These are phyloP conservation scores for Daldinia loculata DNA, from an alignment of 495 filamentous ascomycete genomes.

Conservation along the genomic window DNA sequence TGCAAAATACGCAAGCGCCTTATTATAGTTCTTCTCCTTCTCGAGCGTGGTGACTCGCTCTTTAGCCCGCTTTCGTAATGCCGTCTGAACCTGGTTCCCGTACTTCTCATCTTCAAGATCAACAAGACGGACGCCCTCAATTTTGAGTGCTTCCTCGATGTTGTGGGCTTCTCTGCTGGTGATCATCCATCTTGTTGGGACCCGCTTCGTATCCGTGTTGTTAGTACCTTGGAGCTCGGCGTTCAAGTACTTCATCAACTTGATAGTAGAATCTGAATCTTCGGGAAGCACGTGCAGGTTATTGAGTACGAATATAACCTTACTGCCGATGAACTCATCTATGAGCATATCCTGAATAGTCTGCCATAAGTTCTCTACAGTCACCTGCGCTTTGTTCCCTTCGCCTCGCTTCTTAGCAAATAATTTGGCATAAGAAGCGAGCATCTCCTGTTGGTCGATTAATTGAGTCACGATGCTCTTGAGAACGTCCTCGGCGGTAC, in stretches of 20 bases:
- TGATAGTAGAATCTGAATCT: constrained; percentile 50
- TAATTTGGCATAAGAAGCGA: constrained; percentile 49
- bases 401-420: constrained; percentile 46
- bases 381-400: constrained; percentile 29
- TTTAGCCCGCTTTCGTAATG: constrained; percentile 43
- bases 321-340: constrained; percentile 46
- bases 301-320: constrained; percentile 51
- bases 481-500: constrained; percentile 51
- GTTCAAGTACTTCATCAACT: constrained; percentile 45
- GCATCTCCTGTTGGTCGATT: constrained; percentile 45
- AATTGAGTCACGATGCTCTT: constrained; percentile 51
- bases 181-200: constrained; percentile 46
- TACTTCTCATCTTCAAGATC: constrained; percentile 47
- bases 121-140: constrained; percentile 35
- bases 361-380: constrained; percentile 51
- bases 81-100: constrained; percentile 44
- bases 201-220: constrained; percentile 26
- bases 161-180: constrained; percentile 47
- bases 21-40: constrained; percentile 48
- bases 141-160: constrained; percentile 38
- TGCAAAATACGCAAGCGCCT: constrained; percentile 48
- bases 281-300: constrained; percentile 50
- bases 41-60: constrained; percentile 38
- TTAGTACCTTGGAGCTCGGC: constrained; percentile 36
- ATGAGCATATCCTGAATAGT: constrained; percentile 48